Base-by-base conservation (phyloP, 768 basidiomycete species). In the Phlegmacium glaucopus region DNA sequence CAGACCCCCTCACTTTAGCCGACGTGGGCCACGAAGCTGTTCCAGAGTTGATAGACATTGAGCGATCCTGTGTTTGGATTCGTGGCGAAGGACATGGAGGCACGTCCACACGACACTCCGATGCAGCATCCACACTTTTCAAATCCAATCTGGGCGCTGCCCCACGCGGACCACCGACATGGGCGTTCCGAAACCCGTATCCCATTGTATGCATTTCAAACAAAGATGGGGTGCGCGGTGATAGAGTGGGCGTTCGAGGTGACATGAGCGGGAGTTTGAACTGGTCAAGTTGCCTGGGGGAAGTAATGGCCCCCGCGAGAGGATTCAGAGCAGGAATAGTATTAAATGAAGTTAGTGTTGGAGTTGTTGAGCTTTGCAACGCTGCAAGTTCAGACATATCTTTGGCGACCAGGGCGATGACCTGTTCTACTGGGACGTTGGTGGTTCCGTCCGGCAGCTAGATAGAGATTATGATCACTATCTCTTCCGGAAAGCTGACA, bases 371-470 rank as follows among this genome's bases (percentile, higher is more conserved):
- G 13, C 44, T 55, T 53, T 62, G 62, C 44, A 65, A 41, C 10
- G 55, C 43, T 2, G 60, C 53, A 17, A 69, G 59, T 49, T 70
- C 68, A 29, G 55, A 46, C 28, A 54, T 47, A 44, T 90, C 85
- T 56, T 87, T 85, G 9, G 85, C 88, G 11, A 91, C 76, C 29
- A 91, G 72, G 1, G 86, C 90, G 46, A 93, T 92, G 11, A 68
- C 58, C 50, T 71, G 63, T 48, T 69, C 69, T 10, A 71, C 61
- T 4, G 65, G 68, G 10, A 69, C 61, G 37, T 82, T 80, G 52
- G 83, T 80, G 2, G 83, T 69, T 30, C 89, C 87, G 38, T 86
- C 83, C 25, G 72, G 72, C 36, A 74, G 66, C 87, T 90, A 34
- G 10, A 15, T 17, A 10, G 29, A 39, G 11, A 26, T 10, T 16